These are phyloP conservation scores for Benincasa hispida DNA, from an alignment of 306 rosid species.

Conservation along the genomic window DNA sequence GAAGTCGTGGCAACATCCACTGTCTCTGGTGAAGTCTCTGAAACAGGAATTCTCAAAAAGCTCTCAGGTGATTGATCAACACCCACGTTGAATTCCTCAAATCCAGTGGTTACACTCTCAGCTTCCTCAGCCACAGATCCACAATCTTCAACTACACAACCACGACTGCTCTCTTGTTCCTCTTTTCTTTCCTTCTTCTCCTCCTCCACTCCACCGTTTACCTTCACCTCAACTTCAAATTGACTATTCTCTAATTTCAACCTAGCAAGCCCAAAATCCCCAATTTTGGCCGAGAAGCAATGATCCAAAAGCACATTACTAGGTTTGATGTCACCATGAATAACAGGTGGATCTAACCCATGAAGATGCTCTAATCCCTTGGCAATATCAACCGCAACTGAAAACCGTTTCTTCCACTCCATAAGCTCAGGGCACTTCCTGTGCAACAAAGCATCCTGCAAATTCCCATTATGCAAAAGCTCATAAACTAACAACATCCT, in stretches of 20 bases:
- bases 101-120: constrained; percentile 47
- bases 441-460: constrained; percentile 75
- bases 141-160: constrained; percentile 40
- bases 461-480: constrained; percentile 64
- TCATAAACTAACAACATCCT: constrained; percentile 71
- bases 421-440: constrained; percentile 52
- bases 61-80: constrained; percentile 47
- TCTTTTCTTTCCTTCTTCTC: constrained; percentile 16
- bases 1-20: constrained; percentile 11
- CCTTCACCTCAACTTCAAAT: constrained; percentile 19
- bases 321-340: constrained; percentile 88
- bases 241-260: constrained; percentile 28
- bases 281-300: constrained; percentile 42
- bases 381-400: constrained; percentile 37
- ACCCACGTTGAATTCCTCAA: constrained; percentile 37
- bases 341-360: constrained; percentile 55
- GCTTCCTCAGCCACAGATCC: constrained; percentile 60
- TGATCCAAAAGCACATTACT: constrained; percentile 64
- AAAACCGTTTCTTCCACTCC: constrained; percentile 55
- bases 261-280: constrained; percentile 81
- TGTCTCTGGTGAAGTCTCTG: constrained; percentile 27
- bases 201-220: constrained; percentile 10
- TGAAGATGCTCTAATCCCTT: constrained; percentile 60
- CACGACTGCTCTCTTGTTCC: constrained; percentile 27
- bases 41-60: constrained; percentile 12